Conservation (phyloP, 2,329 filamentous ascomycete genomes). For the Elsinoe fawcettii region DNA sequence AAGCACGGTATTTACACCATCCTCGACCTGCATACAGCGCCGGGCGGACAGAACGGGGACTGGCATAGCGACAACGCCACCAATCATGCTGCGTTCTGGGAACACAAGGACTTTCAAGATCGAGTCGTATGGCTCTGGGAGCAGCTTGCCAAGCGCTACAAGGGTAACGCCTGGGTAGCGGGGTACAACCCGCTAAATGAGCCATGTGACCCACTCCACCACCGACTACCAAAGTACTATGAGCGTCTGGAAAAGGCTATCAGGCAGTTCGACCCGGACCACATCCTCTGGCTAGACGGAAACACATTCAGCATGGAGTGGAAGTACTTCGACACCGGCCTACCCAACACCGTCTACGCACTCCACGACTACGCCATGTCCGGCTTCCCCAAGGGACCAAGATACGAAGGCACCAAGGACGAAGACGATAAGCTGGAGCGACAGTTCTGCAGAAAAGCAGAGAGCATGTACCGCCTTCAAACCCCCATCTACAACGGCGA, state of each 20-base stretch:
- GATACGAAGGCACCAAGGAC: constrained; percentile 36
- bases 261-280: constrained; percentile 40
- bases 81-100: constrained; percentile 43
- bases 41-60: constrained; percentile 44
- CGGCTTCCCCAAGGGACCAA: constrained; percentile 41
- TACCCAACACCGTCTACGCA: constrained; percentile 42
- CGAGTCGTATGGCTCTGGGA: constrained; percentile 44
- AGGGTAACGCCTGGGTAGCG: constrained; percentile 41
- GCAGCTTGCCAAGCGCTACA: constrained; percentile 40
- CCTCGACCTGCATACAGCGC: constrained; percentile 43
- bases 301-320: constrained; percentile 36
- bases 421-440: constrained; percentile 39
- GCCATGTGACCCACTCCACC: constrained; percentile 42
- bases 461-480: constrained; percentile 39
- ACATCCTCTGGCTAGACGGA: constrained; percentile 38
- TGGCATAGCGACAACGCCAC: constrained; percentile 45
- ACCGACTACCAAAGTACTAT: constrained; percentile 41
- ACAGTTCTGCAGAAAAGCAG: constrained; percentile 40
- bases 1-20: constrained; percentile 44
- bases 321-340: constrained; percentile 34
- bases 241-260: constrained; percentile 41
- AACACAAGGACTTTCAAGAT: constrained; percentile 45
- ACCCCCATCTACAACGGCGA: constrained; percentile 45
- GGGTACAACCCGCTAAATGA: constrained; percentile 49
- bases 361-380: constrained; percentile 48